Conservation (phyloP, 192 early-diverging fungal species). For the Podila horticola region DNA sequence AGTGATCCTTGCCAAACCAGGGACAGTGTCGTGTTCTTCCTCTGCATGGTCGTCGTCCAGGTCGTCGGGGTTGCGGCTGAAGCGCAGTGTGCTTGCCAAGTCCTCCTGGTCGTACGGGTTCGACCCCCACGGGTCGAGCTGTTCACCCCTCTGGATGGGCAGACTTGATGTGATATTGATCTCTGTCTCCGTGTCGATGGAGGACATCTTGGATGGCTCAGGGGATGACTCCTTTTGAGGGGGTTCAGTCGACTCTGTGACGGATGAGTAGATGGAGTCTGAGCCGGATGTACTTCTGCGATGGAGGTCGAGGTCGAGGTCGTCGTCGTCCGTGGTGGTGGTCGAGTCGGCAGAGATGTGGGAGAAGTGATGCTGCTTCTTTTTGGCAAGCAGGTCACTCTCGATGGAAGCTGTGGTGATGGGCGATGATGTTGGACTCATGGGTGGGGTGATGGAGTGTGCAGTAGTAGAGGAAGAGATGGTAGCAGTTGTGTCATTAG, state of each 20-base stretch:
- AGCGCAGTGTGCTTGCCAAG: constrained; percentile 27
- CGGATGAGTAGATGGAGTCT: constrained; percentile 48
- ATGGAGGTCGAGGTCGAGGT: constrained; percentile 11
- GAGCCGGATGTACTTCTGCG: constrained; percentile 36
- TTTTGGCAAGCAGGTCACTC: neutral
- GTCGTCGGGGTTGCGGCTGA: constrained; percentile 21
- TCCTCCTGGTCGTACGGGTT: constrained; percentile 51
- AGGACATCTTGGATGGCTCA: neutral
- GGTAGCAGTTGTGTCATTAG: neutral
- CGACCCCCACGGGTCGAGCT: constrained; percentile 44
- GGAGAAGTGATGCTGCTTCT: constrained; percentile 30
- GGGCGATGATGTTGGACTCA: constrained; percentile 5
- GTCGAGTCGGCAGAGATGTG: constrained; percentile 45
- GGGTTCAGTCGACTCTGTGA: constrained; percentile 46
- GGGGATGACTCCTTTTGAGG: constrained; percentile 9
- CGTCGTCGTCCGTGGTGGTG: constrained; percentile 34
- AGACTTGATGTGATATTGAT: neutral
- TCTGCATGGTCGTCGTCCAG: constrained; percentile 9
- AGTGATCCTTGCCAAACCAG: constrained; percentile 27
- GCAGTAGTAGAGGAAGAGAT: constrained; percentile 1
- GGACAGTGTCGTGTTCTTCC: constrained; percentile 23
- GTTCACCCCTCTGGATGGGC: constrained; percentile 20
- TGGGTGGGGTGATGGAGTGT: constrained; percentile 4
- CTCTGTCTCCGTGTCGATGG: neutral
- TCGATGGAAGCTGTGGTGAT: constrained; percentile 3